Conservation (phyloP, 805 yeast species). For the Lipomyces orientalis region DNA sequence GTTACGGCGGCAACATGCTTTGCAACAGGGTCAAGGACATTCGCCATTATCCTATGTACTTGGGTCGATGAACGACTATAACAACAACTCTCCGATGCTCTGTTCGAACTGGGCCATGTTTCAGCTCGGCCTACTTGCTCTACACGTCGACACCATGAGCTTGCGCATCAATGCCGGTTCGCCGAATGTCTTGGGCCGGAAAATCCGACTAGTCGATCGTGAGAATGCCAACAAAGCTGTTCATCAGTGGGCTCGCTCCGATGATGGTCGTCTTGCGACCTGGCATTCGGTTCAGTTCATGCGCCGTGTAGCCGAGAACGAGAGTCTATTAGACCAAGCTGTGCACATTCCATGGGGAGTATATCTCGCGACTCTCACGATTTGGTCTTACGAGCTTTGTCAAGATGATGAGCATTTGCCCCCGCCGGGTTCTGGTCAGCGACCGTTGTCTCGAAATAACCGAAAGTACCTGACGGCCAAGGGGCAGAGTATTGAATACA, state of each 20-base stretch:
- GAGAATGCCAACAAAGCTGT: constrained; percentile 37
- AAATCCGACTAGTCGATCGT: constrained; percentile 33
- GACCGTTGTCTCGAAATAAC: constrained; percentile 9
- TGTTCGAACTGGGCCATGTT: constrained; percentile 43
- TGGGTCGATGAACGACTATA: constrained; percentile 36
- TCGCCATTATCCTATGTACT: not conserved
- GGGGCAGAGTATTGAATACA: constrained; percentile 26
- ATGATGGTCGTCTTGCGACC: constrained; percentile 42
- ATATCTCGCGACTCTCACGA: constrained; percentile 41
- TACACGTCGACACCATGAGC: constrained; percentile 41
- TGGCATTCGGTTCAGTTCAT: constrained; percentile 44
- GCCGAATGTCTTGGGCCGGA: constrained; percentile 38
- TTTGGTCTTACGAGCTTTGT: constrained; percentile 42
- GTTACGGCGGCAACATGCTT: not conserved
- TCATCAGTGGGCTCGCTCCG: constrained; percentile 40
- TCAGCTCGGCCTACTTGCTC: constrained; percentile 40
- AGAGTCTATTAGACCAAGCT: constrained; percentile 39
- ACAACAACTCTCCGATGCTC: constrained; percentile 38
- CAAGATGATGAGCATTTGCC: constrained; percentile 17
- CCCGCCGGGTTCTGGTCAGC: constrained; percentile 9
- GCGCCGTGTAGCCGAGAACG: constrained; percentile 38
- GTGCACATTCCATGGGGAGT: constrained; percentile 44
- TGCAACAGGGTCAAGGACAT: not conserved
- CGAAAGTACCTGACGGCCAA: constrained; percentile 23
- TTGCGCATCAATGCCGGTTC: constrained; percentile 41